These are phyloP conservation scores for Cronartium quercuum DNA, from an alignment of 1,284 basidiomycete genomes.

Conservation along the genomic window DNA sequence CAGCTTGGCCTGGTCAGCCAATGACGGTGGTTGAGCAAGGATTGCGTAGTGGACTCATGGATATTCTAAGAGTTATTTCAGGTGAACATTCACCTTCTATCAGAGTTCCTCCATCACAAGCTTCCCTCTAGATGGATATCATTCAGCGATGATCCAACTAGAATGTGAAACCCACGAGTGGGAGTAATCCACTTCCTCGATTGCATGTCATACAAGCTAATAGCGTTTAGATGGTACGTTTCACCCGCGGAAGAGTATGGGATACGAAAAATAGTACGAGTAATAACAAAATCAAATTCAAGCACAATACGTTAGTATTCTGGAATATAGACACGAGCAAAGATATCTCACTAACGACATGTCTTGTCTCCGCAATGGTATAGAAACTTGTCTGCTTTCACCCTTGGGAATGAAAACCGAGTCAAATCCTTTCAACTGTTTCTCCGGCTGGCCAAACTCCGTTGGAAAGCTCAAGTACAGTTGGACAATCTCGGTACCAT, in stretches of 20 bases:
- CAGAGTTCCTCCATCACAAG: not conserved
- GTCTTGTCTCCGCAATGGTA: conserved; percentile 1
- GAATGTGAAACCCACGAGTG: not conserved
- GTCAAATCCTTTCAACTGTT: conserved; percentile 45
- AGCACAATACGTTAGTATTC: not conserved
- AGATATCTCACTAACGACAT: not conserved
- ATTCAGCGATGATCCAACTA: not conserved
- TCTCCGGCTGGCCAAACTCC: conserved; percentile 39
- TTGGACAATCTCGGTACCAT: conserved; percentile 52
- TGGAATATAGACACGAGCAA: not conserved
- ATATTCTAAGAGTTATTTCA: not conserved
- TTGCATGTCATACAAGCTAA: not conserved
- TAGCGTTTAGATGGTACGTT: not conserved
- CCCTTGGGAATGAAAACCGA: conserved; percentile 40
- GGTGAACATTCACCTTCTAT: not conserved
- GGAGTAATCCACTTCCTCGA: not conserved
- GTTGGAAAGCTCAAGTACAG: conserved; percentile 30
- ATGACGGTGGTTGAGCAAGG: too few relatives aligned
- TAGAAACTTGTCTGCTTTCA: conserved; percentile 41
- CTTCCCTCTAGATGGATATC: not conserved
- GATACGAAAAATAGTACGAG: too few relatives aligned
- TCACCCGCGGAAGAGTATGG: too few relatives aligned
- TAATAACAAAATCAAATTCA: too few relatives aligned
- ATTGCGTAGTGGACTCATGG: too few relatives aligned
- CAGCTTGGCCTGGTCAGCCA: too few relatives aligned